Evolutionary conservation across 352 stramenopile genomes (phyloP).

Genomic region (Pythium biforme): DNA sequence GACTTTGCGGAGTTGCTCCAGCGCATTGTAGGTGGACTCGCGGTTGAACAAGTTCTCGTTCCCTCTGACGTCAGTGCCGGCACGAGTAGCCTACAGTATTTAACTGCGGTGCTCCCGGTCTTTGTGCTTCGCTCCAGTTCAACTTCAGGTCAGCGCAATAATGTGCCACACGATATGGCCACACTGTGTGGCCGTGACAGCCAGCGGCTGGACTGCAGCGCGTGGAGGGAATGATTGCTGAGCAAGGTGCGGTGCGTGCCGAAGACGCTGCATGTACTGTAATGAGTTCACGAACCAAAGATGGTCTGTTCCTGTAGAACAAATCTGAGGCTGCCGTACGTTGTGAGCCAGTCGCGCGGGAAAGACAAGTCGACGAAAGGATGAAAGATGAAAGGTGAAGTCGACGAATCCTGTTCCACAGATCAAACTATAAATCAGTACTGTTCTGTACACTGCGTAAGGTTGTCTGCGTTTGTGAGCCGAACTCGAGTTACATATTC

Average conservation of each 20-base stretch:
- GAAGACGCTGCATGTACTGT: too few species aligned
- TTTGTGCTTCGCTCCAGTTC: too few species aligned
- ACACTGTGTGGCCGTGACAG: too few species aligned
- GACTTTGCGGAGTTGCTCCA: neutral
- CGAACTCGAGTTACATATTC: too few species aligned
- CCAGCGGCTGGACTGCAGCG: too few species aligned
- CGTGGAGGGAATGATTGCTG: neutral
- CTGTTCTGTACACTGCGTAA: too few species aligned
- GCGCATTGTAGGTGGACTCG: too few species aligned
- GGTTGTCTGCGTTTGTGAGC: too few species aligned
- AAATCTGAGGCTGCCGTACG: neutral
- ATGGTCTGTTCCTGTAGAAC: neutral
- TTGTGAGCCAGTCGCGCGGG: neutral
- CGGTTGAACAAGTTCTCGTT: neutral
- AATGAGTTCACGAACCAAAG: too few species aligned
- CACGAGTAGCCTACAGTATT: neutral
- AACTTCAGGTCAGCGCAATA: neutral
- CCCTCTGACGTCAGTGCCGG: neutral
- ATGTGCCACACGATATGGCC: neutral
- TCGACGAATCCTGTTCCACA: neutral
- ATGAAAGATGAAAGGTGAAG: neutral
- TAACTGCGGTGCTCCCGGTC: too few species aligned
- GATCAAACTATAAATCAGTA: too few species aligned
- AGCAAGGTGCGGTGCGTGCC: neutral
- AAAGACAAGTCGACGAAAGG: neutral